Base-by-base conservation (phyloP, 2,329 filamentous ascomycete species). In the Sclerotinia spermophila region DNA sequence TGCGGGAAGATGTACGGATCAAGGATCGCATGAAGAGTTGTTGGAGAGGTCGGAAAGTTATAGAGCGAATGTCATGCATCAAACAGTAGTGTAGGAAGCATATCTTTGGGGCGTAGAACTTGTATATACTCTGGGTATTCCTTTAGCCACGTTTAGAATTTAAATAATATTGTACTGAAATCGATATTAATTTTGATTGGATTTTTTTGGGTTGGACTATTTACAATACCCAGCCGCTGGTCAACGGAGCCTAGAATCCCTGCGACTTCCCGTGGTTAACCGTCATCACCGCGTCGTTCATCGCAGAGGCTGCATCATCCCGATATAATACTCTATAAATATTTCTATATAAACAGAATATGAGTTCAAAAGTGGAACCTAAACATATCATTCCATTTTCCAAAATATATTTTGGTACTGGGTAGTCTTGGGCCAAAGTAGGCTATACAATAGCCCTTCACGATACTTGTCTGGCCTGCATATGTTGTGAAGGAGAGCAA, bases 11-110 rank as follows among this genome's bases (percentile, higher is more conserved):
- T 81, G 86, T 59, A 82, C 86, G 19, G 86, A 87, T 71, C 79
- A 79, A 69, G 86, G 86, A 3, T 82, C 81, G 35, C 86, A 88
- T 75, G 82, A 84, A 70, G 86, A 88, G 75, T 77, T 88, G 68
- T 80, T 87, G 72, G 82, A 83, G 72, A 79, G 83, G 44, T 83
- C 81, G 71, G 83, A 85, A 75, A 83, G 80, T 68, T 86, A 86
- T 74, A 81, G 83, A 40, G 80, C 81, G 17, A 86, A 84, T 77
- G 84, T 83, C 33, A 48, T 62, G 61, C 62, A 71, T 59, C 71
- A 72, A 56, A 71, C 71, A 30, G 62, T 66, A 27, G 62, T 66
- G 60, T 84, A 89, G 73, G 85, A 87, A 69, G 90, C 90, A 0
- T 92, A 89, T 76, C 84, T 40, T 7, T 53, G 48, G 17, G 48